Evolutionary conservation across 176 grass and related monocot genomes (phyloP).

Genomic region (bread wheat (Triticum aestivum)): IWGSC_CS_RefSeq_v2.1 NC_057804.1:72399515-72400014

Average conservation of each 20-base stretch:
- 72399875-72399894: background rate
- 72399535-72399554: slow-evolving; percentile 24
- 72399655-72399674: slow-evolving; percentile 32
- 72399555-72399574: slow-evolving; percentile 23
- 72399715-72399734: slow-evolving; percentile 70
- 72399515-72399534: slow-evolving; percentile 45
- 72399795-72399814: background rate
- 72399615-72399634: slow-evolving; percentile 58
- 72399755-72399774: slow-evolving; percentile 8
- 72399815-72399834: background rate
- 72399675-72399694: slow-evolving; percentile 20
- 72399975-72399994: slow-evolving; percentile 14
- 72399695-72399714: slow-evolving; percentile 60
- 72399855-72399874: background rate
- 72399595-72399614: slow-evolving; percentile 25
- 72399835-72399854: slow-evolving; percentile 1
- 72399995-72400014: background rate
- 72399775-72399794: background rate
- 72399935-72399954: background rate
- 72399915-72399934: background rate
- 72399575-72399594: slow-evolving; percentile 37
- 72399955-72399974: background rate
- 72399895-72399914: slow-evolving; percentile 7
- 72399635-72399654: slow-evolving; percentile 34
- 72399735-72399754: slow-evolving; percentile 70